Base-by-base conservation (phyloP, 495 filamentous ascomycete species). In the Trypethelium eluteriae region DNA sequence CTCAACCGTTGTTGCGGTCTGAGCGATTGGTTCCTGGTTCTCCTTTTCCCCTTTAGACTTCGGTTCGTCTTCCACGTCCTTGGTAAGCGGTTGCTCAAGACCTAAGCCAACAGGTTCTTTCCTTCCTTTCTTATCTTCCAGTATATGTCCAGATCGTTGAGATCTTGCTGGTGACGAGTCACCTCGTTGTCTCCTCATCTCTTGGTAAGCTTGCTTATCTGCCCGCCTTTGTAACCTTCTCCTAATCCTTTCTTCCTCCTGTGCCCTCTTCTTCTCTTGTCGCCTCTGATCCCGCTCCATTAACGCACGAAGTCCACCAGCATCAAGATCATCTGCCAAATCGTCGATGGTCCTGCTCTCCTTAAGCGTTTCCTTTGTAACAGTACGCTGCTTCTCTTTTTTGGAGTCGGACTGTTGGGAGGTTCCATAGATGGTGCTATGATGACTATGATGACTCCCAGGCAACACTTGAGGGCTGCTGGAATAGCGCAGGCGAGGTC, bases 251-350 rank as follows among this genome's bases (percentile, higher is more conserved):
- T 93, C 88, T 66, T 88, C 85, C 35, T 95, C 89, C 50, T 83
- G 81, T 64, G 86, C 80, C 62, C 81, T 81, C 78, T 90, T 91
- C 73, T 83, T 86, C 66, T 96, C 90, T 67, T 81, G 83, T 39
- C 92, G 82, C 67, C 91, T 84, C 67, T 88, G 81, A 73, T 97
- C 92, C 64, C 92, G 79, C 66, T 97, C 92, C 82, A 97, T 84
- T 41, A 96, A 74, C 71, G 95, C 89, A 25, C 92, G 82, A 62
- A 97, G 71, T 70, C 87, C 89, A 44, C 88, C 83, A 1, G 92
- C 89, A 76, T 88, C 89, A 50, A 96, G 79, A 47, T 89, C 86
- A 74, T 96, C 88, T 34, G 91, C 92, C 46, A 94, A 79, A 59
- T 89, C 86, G 69, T 93, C 88, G 12, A 97, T 84, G 44, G 88